Conservation (phyloP, 139 green algal species). For the Choricystis sp. region DNA sequence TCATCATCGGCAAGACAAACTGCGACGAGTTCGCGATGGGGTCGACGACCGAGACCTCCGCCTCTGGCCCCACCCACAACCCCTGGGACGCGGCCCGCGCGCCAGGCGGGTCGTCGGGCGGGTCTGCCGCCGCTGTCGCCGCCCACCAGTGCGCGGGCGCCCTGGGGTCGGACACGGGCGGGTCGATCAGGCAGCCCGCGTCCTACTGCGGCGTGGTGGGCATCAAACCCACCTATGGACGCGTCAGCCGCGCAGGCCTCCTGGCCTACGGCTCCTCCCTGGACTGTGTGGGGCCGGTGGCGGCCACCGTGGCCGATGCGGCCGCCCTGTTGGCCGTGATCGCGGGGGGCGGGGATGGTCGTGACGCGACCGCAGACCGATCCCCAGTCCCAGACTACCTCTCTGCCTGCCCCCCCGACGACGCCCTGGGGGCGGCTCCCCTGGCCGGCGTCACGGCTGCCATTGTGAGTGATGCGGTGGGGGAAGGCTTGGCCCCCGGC, state of each 20-base stretch:
- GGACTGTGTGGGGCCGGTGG: slow-evolving; percentile 73
- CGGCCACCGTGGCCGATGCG: slow-evolving; percentile 66
- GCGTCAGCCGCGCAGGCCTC: slow-evolving; percentile 74
- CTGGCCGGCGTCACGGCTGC: slow-evolving; percentile 53
- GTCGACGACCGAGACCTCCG: slow-evolving; percentile 75
- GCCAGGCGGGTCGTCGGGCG: slow-evolving; percentile 85
- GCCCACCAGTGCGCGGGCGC: slow-evolving; percentile 46
- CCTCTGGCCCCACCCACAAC: slow-evolving; percentile 48
- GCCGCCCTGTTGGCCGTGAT: slow-evolving; percentile 66
- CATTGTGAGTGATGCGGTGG: slow-evolving; percentile 66
- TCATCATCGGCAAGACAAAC: slow-evolving; percentile 95
- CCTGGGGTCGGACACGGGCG: slow-evolving; percentile 87
- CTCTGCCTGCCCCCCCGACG: neutral
- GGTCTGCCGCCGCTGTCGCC: slow-evolving; percentile 83
- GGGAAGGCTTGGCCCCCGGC: slow-evolving; percentile 45
- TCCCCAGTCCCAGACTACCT: no score
- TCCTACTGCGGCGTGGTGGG: slow-evolving; percentile 92
- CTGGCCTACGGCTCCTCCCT: slow-evolving; percentile 89
- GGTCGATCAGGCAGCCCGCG: slow-evolving; percentile 84
- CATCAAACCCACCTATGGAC: slow-evolving; percentile 93
- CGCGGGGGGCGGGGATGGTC: slow-evolving; percentile 47
- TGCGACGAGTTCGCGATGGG: slow-evolving; percentile 98
- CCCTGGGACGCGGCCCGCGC: slow-evolving; percentile 64
- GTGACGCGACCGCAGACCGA: slow-evolving; percentile 61
- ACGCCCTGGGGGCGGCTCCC: slow-evolving; percentile 25